These are phyloP conservation scores for Elongisporangium anandrum DNA, from an alignment of 352 stramenopile genomes.

Conservation along the genomic window DNA sequence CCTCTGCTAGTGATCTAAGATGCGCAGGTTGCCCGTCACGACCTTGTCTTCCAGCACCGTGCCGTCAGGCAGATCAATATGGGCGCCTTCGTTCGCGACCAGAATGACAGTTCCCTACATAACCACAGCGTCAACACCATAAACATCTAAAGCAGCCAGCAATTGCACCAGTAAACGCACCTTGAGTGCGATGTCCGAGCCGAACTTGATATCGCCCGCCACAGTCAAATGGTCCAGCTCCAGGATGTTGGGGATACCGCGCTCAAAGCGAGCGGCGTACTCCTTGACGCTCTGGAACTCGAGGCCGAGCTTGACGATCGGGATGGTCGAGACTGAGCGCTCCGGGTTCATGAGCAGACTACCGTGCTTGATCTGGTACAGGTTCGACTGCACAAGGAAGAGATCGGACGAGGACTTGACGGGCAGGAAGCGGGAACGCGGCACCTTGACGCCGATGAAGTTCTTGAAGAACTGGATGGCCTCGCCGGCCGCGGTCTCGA, in stretches of 20 bases:
- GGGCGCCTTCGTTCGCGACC: conserved; percentile 91
- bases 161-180: conserved; percentile 21
- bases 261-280: conserved; percentile 82
- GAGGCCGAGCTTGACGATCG: conserved; percentile 91
- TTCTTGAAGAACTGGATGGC: conserved; percentile 99
- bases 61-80: conserved; percentile 91
- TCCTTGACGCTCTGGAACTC: conserved; percentile 89
- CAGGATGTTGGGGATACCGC: conserved; percentile 90
- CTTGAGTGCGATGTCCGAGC: conserved; percentile 90
- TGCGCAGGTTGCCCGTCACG: conserved; percentile 91
- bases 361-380: conserved; percentile 92
- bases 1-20: conserved; percentile 86
- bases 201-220: conserved; percentile 91
- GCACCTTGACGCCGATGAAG: conserved; percentile 95
- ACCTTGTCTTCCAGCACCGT: conserved; percentile 94
- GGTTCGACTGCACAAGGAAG: conserved; percentile 91
- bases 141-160: background rate
- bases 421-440: conserved; percentile 95
- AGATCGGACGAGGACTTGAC: conserved; percentile 99
- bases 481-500: conserved; percentile 96
- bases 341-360: conserved; percentile 86
- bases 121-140: background rate
- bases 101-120: conserved; percentile 92
- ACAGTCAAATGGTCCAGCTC: conserved; percentile 93
- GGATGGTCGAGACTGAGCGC: conserved; percentile 79